Base-by-base conservation (phyloP, 2,329 filamentous ascomycete genomes). In the Cytospora piceicola region DNA sequence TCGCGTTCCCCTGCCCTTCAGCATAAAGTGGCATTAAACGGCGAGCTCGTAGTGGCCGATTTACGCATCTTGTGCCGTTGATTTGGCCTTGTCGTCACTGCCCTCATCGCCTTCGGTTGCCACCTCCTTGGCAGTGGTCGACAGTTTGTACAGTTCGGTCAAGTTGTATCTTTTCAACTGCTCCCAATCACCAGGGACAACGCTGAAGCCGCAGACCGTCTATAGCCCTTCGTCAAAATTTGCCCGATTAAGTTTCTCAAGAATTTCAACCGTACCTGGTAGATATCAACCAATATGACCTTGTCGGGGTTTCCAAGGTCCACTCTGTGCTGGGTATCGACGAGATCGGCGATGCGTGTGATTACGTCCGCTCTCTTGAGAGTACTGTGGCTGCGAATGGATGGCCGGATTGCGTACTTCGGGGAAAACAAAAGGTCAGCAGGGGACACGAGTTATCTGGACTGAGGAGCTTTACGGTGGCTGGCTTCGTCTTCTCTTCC, bases 321-420 rank as follows among this genome's bases (percentile, higher is more conserved):
- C 66, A 95, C 92, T 72, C 88, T 90, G 77, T 95, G 92, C 49
- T 83, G 82, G 12, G 83, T 79, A 58, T 88, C 87, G 67, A 93
- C 85, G 34, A 88, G 78, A 49, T 81, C 79, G 5, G 91, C 92
- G 69, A 94, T 83, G 69, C 84, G 85, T 72, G 89, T 86, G 75
- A 95, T 94, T 58, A 94, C 82, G 22, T 80, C 81, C 69, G 89
- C 85, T 66, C 91, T 85, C 70, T 85, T 89, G 67, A 94, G 81
- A 4, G 82, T 82, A 70, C 82, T 88, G 77, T 94, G 89, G 72
- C 91, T 92, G 63, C 92, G 88, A 68, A 92, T 86, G 17, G 86
- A 90, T n/a, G 90, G 87, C 54, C 92, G 87, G 70, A 96, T 94
- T n/a, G 91, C 92, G 77, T 93, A 95, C 91, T 94, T 68, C 32